Base-by-base conservation (phyloP, 2,329 filamentous ascomycete genomes). In the Penicillium sp. region DNA sequence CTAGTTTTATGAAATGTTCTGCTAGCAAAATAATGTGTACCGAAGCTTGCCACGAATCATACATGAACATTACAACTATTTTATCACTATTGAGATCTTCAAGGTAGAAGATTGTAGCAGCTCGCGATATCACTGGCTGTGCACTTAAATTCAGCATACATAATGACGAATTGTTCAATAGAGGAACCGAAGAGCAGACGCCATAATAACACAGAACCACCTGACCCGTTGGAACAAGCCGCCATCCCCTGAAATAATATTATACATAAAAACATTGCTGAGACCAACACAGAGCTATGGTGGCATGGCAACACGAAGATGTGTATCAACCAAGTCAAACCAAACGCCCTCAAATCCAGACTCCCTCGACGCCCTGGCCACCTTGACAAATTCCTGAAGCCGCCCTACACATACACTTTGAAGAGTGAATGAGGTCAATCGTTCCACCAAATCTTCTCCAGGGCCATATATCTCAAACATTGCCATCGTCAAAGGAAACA, bases 291-390 rank as follows among this genome's bases (percentile, higher is more conserved):
- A 5, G 6, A 5, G 21, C 48, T 61, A 65, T 31, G 63, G 63
- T 12, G 61, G 61, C 52, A 62, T 52, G 4, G 63, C 63, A 52
- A 62, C 61, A 51, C 56, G 55, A 38, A 65, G 60, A 50, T 64
- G 50, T 31, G 55, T 52, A 21, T 65, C 61, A 41, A 64, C 58
- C 48, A 68, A 49, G 40, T 68, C 65, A 50, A 65, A 65, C 60
- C 63, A 61, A 6, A 58, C 44, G 3, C 65, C 64, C 41, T 47
- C 39, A 46, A 53, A 66, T 12, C 58, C 63, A n/a, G 53, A 52
- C 15, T 59, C 39, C 21, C 58, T 54, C 12, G 62, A 55, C 16
- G 45, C 50, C 41, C 65, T 58, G 13, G 62, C 57, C 47, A 58
- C 48, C 16, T 59, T 58, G 16, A 67, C 54, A 46, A 65, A 68